Percentiles rank a stretch among this genome's conserved stretches.
Evolutionary conservation across 148 eudicot genomes (phyloP).

Genomic region (Chenopodium formosanum): DNA sequence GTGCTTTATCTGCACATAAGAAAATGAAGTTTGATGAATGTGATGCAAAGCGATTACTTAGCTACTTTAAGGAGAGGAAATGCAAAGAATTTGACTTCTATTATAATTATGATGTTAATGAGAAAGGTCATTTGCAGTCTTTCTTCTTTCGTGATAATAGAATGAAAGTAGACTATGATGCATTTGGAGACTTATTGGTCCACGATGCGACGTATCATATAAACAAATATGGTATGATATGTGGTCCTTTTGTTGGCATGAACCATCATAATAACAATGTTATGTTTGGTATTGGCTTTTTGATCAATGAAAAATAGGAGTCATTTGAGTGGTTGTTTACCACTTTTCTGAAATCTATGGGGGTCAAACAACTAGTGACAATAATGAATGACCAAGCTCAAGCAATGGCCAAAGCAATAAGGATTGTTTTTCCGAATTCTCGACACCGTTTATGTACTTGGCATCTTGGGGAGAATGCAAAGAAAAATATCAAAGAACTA

Average conservation of each 20-base stretch:
- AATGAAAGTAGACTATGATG: no score
- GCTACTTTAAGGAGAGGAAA: no score
- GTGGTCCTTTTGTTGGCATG: not conserved
- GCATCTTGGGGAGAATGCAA: not conserved
- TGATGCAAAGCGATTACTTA: no score
- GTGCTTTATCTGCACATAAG: no score
- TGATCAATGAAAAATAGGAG: not conserved
- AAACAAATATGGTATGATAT: conserved; percentile 1
- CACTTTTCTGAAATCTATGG: not conserved
- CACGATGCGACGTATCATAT: not conserved
- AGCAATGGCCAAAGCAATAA: not conserved
- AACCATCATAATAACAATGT: not conserved
- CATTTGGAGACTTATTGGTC: no score
- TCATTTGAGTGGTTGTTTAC: not conserved
- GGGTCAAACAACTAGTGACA: not conserved
- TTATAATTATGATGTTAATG: no score
- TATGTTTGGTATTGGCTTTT: not conserved
- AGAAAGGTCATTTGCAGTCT: no score
- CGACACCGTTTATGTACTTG: not conserved
- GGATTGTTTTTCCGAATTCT: not conserved
- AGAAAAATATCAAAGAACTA: not conserved
- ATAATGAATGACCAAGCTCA: not conserved
- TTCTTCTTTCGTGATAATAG: no score
- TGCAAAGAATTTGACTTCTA: no score
- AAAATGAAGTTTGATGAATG: no score